Conservation (phyloP, 2,329 filamentous ascomycete genomes). For the Colletotrichum orbiculare region DNA sequence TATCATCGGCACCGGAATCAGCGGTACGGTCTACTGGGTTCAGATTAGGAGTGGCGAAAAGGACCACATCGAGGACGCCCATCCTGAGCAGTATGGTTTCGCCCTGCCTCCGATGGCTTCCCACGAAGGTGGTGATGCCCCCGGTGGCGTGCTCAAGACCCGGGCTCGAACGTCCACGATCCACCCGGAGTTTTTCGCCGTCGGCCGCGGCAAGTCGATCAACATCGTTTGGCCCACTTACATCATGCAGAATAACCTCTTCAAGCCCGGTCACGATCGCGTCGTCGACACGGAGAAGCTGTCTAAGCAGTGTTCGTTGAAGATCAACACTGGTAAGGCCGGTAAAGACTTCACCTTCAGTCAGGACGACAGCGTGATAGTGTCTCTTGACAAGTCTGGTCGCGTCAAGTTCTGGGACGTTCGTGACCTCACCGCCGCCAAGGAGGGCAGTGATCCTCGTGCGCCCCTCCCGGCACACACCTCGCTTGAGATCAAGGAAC, state of each 20-base stretch:
- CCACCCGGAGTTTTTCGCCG: conserved; percentile 93
- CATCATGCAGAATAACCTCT: conserved; percentile 70
- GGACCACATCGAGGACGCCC: conserved; percentile 81
- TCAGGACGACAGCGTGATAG: conserved; percentile 93
- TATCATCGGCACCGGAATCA: conserved; percentile 92
- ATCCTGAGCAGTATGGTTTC: conserved; percentile 87
- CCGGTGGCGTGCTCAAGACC: conserved; percentile 94
- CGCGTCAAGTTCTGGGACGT: conserved; percentile 99
- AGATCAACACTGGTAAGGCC: conserved; percentile 96
- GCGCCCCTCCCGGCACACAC: conserved; percentile 65
- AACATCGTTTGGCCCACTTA: conserved; percentile 82
- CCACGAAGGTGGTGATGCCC: conserved; percentile 90
- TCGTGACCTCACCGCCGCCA: conserved; percentile 73
- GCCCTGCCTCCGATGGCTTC: conserved; percentile 87
- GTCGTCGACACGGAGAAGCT: conserved; percentile 89
- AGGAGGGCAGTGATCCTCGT: conserved; percentile 62
- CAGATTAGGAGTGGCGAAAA: conserved; percentile 80
- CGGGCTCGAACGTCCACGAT: conserved; percentile 89
- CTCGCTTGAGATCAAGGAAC: conserved; percentile 83
- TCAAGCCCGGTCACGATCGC: conserved; percentile 72
- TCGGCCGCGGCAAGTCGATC: conserved; percentile 95
- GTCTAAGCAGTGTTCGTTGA: conserved; percentile 85
- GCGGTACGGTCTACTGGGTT: conserved; percentile 97
- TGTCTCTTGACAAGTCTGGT: conserved; percentile 96
- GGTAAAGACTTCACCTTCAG: conserved; percentile 99